Evolutionary conservation across 306 rosid genomes (phyloP), one percentile per base, ranked within the genome.

Genomic region (Gynostemma pentaphyllum): DNA sequence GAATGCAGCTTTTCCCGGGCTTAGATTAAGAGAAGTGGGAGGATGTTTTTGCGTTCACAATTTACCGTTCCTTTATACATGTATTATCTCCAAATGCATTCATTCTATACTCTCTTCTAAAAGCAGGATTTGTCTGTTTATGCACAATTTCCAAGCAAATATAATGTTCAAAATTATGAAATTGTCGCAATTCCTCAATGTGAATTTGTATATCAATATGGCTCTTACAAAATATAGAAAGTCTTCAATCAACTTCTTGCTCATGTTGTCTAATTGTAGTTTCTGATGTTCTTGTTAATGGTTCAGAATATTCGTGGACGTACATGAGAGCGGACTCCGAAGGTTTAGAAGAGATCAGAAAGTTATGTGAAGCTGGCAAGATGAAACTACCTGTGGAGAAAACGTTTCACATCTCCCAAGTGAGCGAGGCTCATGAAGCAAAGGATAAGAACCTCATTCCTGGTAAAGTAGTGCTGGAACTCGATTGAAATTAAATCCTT

Each of bases 311-410:
- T 77, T 84, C 83, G 41, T 92, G 95, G 99, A 80, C 85, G 23
- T 86, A 47, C 70, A 92, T 92, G 99, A 84, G 96, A 76, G 88
- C 96, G 6, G 99, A 92, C 72, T 40, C 77, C 19, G 99, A 92
- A 48, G 99, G 99, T 49, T 77, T 92, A 60, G 18, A 68, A 56
- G 94, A 84, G 88, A 81, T 88, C 68, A 73, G 82, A 65, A 79
- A 68, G 80, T 88, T 86, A 46, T 79, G 85, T 46, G 95, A 88
- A 76, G 84, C 94, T 6, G 94, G 90, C 54, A 88, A 86, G 79
- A 45, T 92, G 76, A 88, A 77, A 74, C 80, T 92, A 72, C 95
- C 96, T 0, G 95, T 92, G 34, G 88, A 81, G 64, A 86, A 86
- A 79, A 81, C 95, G 55, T 92, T 88, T 82, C 85, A 94, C 30